These are phyloP conservation scores for Mrakia frigida DNA, from an alignment of 768 basidiomycete species.

Conservation along the genomic window DNA sequence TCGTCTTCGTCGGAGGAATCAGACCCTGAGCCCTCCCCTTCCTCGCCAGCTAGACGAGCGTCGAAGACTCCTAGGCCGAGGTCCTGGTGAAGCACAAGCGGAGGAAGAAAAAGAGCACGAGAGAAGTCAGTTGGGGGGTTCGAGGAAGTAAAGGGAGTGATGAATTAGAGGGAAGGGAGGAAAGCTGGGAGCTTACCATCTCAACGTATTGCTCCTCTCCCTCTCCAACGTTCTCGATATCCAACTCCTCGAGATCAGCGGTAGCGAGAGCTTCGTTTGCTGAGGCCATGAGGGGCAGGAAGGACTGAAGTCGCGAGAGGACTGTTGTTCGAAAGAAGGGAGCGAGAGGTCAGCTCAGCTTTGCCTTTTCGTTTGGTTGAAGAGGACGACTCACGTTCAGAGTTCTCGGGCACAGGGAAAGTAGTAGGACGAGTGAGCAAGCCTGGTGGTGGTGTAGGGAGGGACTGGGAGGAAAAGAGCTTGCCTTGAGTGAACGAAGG, in stretches of 20 bases:
- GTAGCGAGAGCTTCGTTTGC: conserved; percentile 25
- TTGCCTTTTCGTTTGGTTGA: background rate
- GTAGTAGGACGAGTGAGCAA: conserved; percentile 15
- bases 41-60: conserved; percentile 21
- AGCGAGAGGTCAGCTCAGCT: too few species aligned
- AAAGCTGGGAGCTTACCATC: conserved; percentile 14
- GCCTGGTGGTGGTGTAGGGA: background rate
- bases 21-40: background rate
- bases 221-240: conserved; percentile 31
- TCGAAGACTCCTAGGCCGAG: conserved; percentile 31
- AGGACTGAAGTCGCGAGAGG: conserved; percentile 28
- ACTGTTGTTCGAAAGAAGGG: background rate
- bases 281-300: conserved; percentile 25
- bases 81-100: conserved; percentile 19
- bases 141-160: background rate
- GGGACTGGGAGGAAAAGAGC: conserved; percentile 14
- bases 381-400: conserved; percentile 25
- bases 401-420: conserved; percentile 20
- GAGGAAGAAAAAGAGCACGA: background rate
- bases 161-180: too few species aligned
- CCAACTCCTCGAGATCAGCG: conserved; percentile 9
- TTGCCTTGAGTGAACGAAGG: background rate
- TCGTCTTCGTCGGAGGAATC: conserved; percentile 4
- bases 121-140: background rate
- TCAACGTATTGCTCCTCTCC: conserved; percentile 30